These are phyloP conservation scores for Sporisorium sorghi DNA, from an alignment of 1,284 basidiomycete genomes.

Conservation along the genomic window DNA sequence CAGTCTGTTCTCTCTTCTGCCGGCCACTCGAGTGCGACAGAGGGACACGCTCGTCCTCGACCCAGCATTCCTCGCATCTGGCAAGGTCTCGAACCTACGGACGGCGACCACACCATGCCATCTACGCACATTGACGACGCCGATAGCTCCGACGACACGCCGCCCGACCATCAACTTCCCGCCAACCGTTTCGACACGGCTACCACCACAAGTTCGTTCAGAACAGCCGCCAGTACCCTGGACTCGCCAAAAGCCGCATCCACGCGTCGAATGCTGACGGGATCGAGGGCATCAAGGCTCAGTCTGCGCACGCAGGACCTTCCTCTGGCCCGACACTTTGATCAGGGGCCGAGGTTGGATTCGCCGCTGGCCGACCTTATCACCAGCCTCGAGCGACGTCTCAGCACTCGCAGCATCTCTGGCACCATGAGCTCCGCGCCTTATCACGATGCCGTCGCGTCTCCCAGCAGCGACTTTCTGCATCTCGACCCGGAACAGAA, in stretches of 20 bases:
- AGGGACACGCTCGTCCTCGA: conserved; percentile 28
- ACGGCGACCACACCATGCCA: conserved; percentile 24
- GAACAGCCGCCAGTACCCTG: conserved; percentile 35
- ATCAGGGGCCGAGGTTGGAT: conserved; percentile 28
- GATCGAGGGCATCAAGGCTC: conserved; percentile 29
- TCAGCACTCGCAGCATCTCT: conserved; percentile 29
- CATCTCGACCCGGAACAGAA: conserved; percentile 10
- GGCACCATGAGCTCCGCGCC: conserved; percentile 29
- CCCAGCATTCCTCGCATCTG: conserved; percentile 50
- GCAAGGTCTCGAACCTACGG: conserved; percentile 45
- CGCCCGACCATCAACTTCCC: conserved; percentile 26
- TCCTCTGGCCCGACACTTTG: conserved; percentile 46
- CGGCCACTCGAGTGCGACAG: conserved; percentile 14
- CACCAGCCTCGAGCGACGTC: conserved; percentile 40
- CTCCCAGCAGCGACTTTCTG: conserved; percentile 37
- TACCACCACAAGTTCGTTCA: conserved; percentile 42
- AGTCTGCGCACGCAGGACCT: conserved; percentile 40
- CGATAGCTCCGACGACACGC: conserved; percentile 34
- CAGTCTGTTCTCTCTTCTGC: conserved; percentile 4
- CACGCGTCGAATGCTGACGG: conserved; percentile 15
- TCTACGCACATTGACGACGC: conserved; percentile 37
- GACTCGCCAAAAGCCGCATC: conserved; percentile 33
- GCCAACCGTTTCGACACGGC: conserved; percentile 42
- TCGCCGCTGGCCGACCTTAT: conserved; percentile 51
- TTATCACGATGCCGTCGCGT: conserved; percentile 32